Evolutionary conservation across 2,329 filamentous ascomycete genomes (phyloP).

Genomic region (Monosporascus sp.): DNA sequence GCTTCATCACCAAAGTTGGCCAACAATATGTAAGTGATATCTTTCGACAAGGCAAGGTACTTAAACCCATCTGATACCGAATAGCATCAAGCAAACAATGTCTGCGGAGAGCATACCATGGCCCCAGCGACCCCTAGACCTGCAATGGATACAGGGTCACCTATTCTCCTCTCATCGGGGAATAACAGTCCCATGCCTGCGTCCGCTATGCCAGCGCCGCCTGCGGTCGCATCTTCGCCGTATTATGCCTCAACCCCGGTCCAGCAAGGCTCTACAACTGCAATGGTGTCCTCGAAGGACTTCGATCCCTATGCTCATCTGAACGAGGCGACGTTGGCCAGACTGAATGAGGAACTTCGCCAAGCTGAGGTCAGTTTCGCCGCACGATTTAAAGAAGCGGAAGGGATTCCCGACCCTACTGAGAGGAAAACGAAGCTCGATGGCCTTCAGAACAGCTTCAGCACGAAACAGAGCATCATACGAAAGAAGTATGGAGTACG

Average conservation of each 20-base stretch:
- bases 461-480: slow-evolving; percentile 51
- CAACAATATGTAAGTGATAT: slow-evolving; percentile 33
- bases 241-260: slow-evolving; percentile 7
- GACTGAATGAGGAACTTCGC: slow-evolving; percentile 32
- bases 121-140: slow-evolving; percentile 16
- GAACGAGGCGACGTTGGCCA: slow-evolving; percentile 20
- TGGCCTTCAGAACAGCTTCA: slow-evolving; percentile 46
- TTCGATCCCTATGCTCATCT: slow-evolving; percentile 43
- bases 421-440: slow-evolving; percentile 29
- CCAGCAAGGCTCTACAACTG: not conserved
- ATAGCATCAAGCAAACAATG: slow-evolving; percentile 35
- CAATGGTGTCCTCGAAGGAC: slow-evolving; percentile 9
- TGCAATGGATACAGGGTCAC: slow-evolving; percentile 4
- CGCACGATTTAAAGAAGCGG: slow-evolving; percentile 37
- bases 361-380: slow-evolving; percentile 34
- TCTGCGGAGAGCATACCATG: slow-evolving; percentile 40
- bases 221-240: slow-evolving; percentile 2
- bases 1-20: slow-evolving; percentile 37
- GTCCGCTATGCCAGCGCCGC: slow-evolving; percentile 1
- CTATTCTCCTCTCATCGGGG: slow-evolving; percentile 8
- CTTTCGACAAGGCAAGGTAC: not conserved
- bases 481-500: slow-evolving; percentile 54
- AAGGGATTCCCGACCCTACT: slow-evolving; percentile 29
- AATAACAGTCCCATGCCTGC: slow-evolving; percentile 4
- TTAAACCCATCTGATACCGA: slow-evolving; percentile 8